Base-by-base conservation (phyloP, 768 basidiomycete genomes). In the Suillus spraguei region DNA sequence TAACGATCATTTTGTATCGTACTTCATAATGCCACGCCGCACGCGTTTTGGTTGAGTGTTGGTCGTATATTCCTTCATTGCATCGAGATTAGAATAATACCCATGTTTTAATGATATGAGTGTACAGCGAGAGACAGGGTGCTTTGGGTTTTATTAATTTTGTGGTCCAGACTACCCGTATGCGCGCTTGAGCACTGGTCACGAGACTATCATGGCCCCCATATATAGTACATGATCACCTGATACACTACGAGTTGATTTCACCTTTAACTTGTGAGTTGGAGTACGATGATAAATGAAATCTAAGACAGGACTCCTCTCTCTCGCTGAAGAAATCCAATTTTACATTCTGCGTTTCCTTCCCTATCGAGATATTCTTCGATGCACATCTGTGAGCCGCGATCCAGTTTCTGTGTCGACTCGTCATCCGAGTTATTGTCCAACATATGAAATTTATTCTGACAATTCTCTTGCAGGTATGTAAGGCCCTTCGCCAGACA, bases 21-120 rank as follows among this genome's bases (percentile, higher is more conserved):
- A 17, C 24, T 22, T 24, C 7, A 28, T 28, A 5, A 16, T 2
- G n/a, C 33, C 14, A 39, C 16, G 17, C 36, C 5, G 16, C 24
- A 39, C 39, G 38, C 5, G 39, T 55, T 38, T 44, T 44, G 17
- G 41, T 42, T 8, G 36, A 28, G 14, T 10, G 5, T 39, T 36
- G 22, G 16, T 56, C 16, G 55, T 4, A 28, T 17, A 39, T n/a
- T 39, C 55, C 10, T 56, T 56, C 38, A 56, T 56, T 56, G 36
- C 36, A 56, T 39, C 55, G 55, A 24, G 36, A 56, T 33, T 60
- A 36, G 47, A 55, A 13, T 53, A 44, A 33, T 36, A 33, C 13
- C 24, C 28, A 52, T 17, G 28, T 28, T 13, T 32, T 50, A 50
- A 50, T 50, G 16, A 14, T 24, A 28, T 28, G 24, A 24, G 22